phyloP scores from a whole-genome alignment of 2,329 filamentous ascomycete species.

The Trichophyton equinum region DNA sequence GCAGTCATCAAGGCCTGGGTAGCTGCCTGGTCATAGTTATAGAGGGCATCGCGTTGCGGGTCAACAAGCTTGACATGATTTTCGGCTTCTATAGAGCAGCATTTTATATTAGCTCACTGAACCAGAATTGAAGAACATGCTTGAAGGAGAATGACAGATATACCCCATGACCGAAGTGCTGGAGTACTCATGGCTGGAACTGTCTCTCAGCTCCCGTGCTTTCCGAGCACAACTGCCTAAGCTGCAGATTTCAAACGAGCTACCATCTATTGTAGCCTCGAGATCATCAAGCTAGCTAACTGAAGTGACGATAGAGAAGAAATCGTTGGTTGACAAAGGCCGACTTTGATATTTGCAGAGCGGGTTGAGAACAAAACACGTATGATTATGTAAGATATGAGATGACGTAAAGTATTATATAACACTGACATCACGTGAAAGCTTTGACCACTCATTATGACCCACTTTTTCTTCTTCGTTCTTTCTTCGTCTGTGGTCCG shows the following conservation, averaged over 20 bases:
- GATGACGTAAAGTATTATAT: not conserved
- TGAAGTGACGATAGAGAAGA: not conserved
- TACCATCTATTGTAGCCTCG: not conserved
- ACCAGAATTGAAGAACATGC: conserved; percentile 6
- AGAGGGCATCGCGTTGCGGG: conserved; percentile 77
- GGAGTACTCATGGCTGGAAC: conserved; percentile 36
- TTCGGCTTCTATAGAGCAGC: conserved; percentile 56
- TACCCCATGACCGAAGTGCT: conserved; percentile 52
- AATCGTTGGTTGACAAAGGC: too few relatives aligned
- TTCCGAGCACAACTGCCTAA: not conserved
- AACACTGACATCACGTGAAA: not conserved
- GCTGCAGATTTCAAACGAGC: not conserved
- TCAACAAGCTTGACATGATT: conserved; percentile 77
- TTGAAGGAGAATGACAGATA: conserved; percentile 10
- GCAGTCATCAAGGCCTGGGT: conserved; percentile 54
- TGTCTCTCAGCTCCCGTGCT: conserved; percentile 1
- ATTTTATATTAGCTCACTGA: conserved; percentile 5
- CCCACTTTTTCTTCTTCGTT: not conserved
- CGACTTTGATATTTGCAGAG: not conserved
- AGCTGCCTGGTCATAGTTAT: conserved; percentile 59
- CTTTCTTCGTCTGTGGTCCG: not conserved
- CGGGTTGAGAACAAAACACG: not conserved
- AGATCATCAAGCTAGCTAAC: not conserved
- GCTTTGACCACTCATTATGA: not conserved
- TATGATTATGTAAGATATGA: not conserved